Evolutionary conservation across 129 eudicot genomes (phyloP), one percentile per base, ranked within the genome.

Genomic region (Escallonia herrerae): DNA sequence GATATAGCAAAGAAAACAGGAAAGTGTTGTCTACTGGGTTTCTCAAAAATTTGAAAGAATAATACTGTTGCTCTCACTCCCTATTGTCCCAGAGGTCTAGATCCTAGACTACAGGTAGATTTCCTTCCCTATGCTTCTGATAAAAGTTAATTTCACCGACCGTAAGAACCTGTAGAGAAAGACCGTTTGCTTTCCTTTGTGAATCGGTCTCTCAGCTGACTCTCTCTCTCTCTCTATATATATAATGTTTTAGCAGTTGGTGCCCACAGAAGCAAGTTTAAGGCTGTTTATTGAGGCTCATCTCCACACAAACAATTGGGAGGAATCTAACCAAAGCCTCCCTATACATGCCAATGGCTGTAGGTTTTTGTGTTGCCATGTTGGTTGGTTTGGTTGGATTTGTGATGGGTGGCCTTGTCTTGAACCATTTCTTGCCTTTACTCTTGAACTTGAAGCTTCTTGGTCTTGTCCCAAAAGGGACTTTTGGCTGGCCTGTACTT

Each of bases 401-500:
- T 69, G 41, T 84, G 46, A 40, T 82, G 63, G 84, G 84, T 40
- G 33, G 78, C 74, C 71, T 66, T 71, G 71, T 65, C 71, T 57
- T 81, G 57, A 76, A 73, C 80, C 95, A 87, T 81, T 87, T 81
- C 73, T 77, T 76, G 75, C 95, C 95, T 60, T 76, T 84, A 79
- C 74, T 82, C 48, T 62, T 79, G 59, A 73, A 72, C 40, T 59
- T 69, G 61, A 76, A 72, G 66, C 77, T 53, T 47, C 53, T 55
- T 68, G 81, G 81, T 40, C 64, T 5, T 74, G 63, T 82, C 54
- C 96, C 93, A 7, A 75, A 74, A 80, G 96, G 96, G 38, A 69
- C 89, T 44, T 84, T 88, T 77, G 88, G 96, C 42, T 73, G 86
- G 69, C 96, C 96, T 58, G 62, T 88, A 59, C 72, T 88, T 74